Conservation (phyloP, 1,284 basidiomycete genomes). For the Coniophora puteana region DNA sequence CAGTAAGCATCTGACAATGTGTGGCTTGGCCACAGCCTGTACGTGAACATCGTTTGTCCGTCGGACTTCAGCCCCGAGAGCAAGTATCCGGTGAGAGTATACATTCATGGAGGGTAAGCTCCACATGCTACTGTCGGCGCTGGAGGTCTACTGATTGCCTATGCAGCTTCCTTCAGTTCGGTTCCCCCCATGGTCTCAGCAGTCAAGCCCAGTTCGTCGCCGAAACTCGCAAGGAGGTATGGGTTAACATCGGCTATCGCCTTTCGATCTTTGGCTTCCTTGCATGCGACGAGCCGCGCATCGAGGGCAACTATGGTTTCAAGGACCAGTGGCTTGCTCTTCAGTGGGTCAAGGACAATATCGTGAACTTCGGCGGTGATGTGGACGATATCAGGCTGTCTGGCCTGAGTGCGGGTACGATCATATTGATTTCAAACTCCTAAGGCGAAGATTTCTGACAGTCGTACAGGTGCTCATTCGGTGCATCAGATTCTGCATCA, state of each 20-base stretch:
- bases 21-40: constrained; percentile 39
- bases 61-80: constrained; percentile 46
- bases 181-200: constrained; percentile 56
- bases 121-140: neutral
- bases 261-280: constrained; percentile 74
- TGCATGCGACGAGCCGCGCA: constrained; percentile 52
- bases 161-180: constrained; percentile 74
- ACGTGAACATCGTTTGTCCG: constrained; percentile 67
- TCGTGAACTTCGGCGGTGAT: constrained; percentile 52
- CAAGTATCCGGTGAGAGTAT: constrained; percentile 65
- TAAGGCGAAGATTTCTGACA: neutral
- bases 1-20: constrained; percentile 6
- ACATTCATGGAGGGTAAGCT: constrained; percentile 69
- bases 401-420: constrained; percentile 66
- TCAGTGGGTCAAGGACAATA: constrained; percentile 59
- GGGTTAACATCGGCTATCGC: constrained; percentile 71
- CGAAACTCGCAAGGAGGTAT: constrained; percentile 60
- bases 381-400: constrained; percentile 55
- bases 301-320: constrained; percentile 75
- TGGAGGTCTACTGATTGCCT: constrained; percentile 1
- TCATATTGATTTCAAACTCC: neutral
- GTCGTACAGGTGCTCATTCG: constrained; percentile 59
- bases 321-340: constrained; percentile 72
- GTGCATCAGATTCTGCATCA: constrained; percentile 73
- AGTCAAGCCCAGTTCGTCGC: constrained; percentile 66